Evolutionary conservation across 331 rosid genomes (phyloP).

Genomic region (Dryas integrifolia): DNA sequence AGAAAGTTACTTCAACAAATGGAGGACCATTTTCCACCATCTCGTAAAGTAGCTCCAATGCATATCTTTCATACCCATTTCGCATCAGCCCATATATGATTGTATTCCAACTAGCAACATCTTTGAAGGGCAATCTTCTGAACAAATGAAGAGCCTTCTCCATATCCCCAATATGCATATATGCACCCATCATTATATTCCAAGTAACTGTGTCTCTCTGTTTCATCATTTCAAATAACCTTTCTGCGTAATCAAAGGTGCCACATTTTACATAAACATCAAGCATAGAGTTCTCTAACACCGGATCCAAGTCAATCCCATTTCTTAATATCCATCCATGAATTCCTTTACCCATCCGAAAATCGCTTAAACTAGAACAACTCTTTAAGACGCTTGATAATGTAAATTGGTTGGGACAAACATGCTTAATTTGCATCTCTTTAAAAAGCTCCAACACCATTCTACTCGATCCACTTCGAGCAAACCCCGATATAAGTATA

Average conservation of each 20-base stretch:
- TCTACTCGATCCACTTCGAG: constrained; percentile 43
- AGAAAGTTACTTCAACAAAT: constrained; percentile 51
- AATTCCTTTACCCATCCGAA: constrained; percentile 51
- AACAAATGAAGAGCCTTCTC: constrained; percentile 62
- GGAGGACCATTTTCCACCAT: constrained; percentile 53
- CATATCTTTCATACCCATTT: constrained; percentile 45
- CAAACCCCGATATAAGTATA: constrained; percentile 66
- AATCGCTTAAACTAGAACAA: constrained; percentile 46
- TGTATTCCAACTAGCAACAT: constrained; percentile 81
- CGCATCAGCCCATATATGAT: constrained; percentile 66
- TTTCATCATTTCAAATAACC: constrained; percentile 49
- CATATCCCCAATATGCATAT: constrained; percentile 49
- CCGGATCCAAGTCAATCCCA: constrained; percentile 61
- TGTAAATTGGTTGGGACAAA: constrained; percentile 63
- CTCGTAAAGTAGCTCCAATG: constrained; percentile 55
- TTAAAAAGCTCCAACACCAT: constrained; percentile 54
- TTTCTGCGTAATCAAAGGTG: constrained; percentile 48
- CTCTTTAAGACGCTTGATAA: constrained; percentile 64
- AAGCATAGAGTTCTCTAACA: constrained; percentile 67
- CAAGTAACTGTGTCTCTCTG: constrained; percentile 52
- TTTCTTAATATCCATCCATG: constrained; percentile 76
- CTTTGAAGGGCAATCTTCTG: constrained; percentile 53
- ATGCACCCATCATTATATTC: constrained; percentile 69
- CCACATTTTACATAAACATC: constrained; percentile 74
- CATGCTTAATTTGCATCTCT: constrained; percentile 59